Conservation (phyloP, 495 filamentous ascomycete species). For the Penicillium soppii region DNA sequence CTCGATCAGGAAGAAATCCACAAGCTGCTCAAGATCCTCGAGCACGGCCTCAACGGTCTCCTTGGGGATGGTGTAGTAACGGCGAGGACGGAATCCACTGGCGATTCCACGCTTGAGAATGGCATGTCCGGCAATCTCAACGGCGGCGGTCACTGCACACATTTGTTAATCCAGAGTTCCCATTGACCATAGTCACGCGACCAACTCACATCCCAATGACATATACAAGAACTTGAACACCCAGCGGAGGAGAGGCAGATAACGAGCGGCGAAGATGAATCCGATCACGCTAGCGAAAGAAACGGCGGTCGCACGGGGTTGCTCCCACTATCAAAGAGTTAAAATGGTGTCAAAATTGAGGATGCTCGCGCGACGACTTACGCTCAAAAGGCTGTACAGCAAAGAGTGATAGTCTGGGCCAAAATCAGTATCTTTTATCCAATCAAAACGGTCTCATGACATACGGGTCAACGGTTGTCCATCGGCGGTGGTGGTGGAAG, state of each 20-base stretch:
- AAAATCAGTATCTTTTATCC: constrained; percentile 14
- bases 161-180: constrained; percentile 12
- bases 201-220: constrained; percentile 58
- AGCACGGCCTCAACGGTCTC: constrained; percentile 77
- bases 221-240: constrained; percentile 81
- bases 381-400: constrained; percentile 84
- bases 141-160: constrained; percentile 63
- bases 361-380: constrained; percentile 35
- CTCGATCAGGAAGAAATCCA: constrained; percentile 98
- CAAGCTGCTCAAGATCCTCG: constrained; percentile 84
- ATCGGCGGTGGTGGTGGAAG: constrained; percentile 67
- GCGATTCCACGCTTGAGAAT: constrained; percentile 76
- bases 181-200: constrained; percentile 14
- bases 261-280: constrained; percentile 87
- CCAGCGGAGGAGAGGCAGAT: constrained; percentile 85
- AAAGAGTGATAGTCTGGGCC: constrained; percentile 82
- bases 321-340: constrained; percentile 57
- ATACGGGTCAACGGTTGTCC: constrained; percentile 84
- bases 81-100: constrained; percentile 81
- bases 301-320: constrained; percentile 78
- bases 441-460: constrained; percentile 19
- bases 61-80: constrained; percentile 88
- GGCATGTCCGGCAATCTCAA: constrained; percentile 74
- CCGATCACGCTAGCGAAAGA: constrained; percentile 71
- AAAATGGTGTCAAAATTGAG: constrained; percentile 19